These are phyloP conservation scores for Solanum hybrid DNA, from an alignment of 305 asterid species.

Conservation along the genomic window DNA sequence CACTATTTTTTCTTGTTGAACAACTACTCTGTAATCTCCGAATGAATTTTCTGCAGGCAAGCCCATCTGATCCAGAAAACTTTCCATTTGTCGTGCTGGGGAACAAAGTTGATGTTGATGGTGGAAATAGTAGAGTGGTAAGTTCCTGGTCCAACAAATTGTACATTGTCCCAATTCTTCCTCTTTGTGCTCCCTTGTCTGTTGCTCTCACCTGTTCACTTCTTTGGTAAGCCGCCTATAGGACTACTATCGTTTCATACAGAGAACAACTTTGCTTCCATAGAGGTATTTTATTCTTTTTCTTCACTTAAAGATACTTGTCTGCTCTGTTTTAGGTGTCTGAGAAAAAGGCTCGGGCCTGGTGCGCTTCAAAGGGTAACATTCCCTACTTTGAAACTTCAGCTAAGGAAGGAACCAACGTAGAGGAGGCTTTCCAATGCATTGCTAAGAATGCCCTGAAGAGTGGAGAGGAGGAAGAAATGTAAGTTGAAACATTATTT, in stretches of 20 bases:
- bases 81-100: conserved; percentile 97
- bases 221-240: background rate
- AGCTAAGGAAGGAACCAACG: conserved; percentile 80
- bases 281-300: background rate
- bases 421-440: conserved; percentile 83
- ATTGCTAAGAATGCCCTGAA: conserved; percentile 53
- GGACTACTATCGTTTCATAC: background rate
- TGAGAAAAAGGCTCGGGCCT: conserved; percentile 48
- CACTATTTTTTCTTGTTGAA: background rate
- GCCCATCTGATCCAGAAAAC: conserved; percentile 95
- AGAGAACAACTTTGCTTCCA: background rate
- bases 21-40: background rate
- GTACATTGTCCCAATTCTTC: background rate
- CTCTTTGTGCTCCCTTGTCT: background rate
- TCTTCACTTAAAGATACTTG: background rate
- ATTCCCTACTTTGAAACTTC: conserved; percentile 84
- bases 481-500: conserved; percentile 36
- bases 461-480: conserved; percentile 50
- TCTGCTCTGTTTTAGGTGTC: conserved; percentile 26
- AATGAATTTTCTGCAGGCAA: conserved; percentile 55
- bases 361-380: conserved; percentile 47
- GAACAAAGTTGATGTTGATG: conserved; percentile 91
- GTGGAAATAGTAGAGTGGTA: conserved; percentile 97
- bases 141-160: conserved; percentile 2
- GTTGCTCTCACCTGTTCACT: background rate